Evolutionary conservation across 2,329 filamentous ascomycete genomes (phyloP), one percentile per base, ranked within the genome.

Genomic region (Lecanosticta acicola): DNA sequence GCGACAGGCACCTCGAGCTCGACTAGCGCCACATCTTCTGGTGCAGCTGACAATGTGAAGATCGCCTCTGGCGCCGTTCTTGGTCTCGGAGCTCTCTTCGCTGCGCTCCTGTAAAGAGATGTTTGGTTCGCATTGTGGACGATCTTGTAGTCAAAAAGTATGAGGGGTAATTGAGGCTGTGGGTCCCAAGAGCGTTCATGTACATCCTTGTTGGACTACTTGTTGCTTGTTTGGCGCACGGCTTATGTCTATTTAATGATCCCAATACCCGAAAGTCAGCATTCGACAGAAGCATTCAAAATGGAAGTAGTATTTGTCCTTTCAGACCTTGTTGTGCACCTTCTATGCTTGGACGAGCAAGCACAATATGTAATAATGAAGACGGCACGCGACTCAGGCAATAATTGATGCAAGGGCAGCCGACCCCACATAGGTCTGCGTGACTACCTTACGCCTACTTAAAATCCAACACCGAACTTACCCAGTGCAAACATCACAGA

Each of bases 31-130:
- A 47, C 46, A 19, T 55, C 50, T 21, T 54, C 54, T 29, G 56
- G 49, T 19, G 58, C 59, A 3, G 58, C 59, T 13, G 60, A 52
- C 32, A 49, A 51, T 29, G 45, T 64, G 33, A 59, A 65, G 53
- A 41, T 60, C 32, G 66, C 59, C 13, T 62, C 60, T 29, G 62
- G 56, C 32, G 63, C 61, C 39, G 53, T 68, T 16, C 41, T 66
- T 14, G 64, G 63, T 46, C 62, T 67, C 33, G 64, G 65, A 44
- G 66, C 60, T n/a, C 54, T 67, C 49, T 55, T 66, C 47, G 64
- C 60, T 45, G 60, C 60, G 39, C 61, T 67, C 43, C 50, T 68
- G 60, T 68, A 66, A 55, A 47, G 32, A 46, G 34, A 39, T 20
- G 18, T 32, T 3, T 26, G 38, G 18, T 24, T 36, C 17, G 18